Evolutionary conservation across 208 protist species (phyloP), one percentile per base, ranked within the genome.

Genomic region (Cochliopodium minus): DNA sequence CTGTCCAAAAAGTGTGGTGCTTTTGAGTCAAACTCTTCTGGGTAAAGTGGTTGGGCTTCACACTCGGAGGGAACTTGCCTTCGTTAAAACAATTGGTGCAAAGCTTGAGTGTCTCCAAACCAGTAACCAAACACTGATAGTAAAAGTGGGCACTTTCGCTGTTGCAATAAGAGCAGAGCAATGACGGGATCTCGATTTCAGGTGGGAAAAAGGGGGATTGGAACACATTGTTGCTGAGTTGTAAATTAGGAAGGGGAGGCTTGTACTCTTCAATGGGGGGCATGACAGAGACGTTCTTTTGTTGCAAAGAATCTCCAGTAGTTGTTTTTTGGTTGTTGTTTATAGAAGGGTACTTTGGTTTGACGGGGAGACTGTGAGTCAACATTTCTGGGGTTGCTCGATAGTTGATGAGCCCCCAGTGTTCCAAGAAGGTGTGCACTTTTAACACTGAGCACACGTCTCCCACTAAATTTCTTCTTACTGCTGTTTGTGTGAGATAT

Each of bases 331-430:
- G 42, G 11, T 29, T n/a, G 4, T 13, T 36, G 4, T n/a, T 4
- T 40, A 29, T n/a, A 46, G 39, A 45, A 0, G 25, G 10, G 10
- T 40, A 26, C 7, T 32, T 30, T 43, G 55, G 38, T 30, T 20
- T 30, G 13, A 46, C 46, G 7, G 23, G 5, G n/a, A n/a, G n/a
- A n/a, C n/a, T n/a, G n/a, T n/a, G n/a, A n/a, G n/a, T n/a, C n/a
- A n/a, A n/a, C n/a, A n/a, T n/a, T n/a, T n/a, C n/a, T 13, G 47
- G 43, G 22, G 28, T 22, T 7, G 46, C 20, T 28, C 33, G 36
- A 52, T 59, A 52, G 15, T 59, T 59, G 10, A 59, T 59, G 4
- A 59, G 32, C 6, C 55, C 55, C 55, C 55, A 59, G 22, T 59
- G 43, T 33, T 59, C 55, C 11, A 59, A 33, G 17, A 59, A 59